Percentiles rank a stretch among this genome's conserved stretches.
These are phyloP conservation scores for Neoascochyta sp. DNA, from an alignment of 2,329 filamentous ascomycete species.

Conservation along the genomic window DNA sequence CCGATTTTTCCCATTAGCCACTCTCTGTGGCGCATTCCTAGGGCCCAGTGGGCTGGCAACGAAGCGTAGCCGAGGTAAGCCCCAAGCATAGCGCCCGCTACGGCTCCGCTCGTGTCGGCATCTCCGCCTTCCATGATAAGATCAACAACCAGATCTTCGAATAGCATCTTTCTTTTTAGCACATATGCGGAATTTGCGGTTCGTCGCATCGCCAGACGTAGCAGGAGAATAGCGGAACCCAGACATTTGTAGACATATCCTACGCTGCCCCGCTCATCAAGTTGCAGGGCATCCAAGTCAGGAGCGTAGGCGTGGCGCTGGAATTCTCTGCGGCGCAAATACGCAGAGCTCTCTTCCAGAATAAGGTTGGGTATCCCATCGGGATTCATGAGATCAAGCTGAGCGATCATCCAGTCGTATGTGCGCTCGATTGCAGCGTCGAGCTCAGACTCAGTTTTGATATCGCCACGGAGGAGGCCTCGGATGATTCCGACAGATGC, in stretches of 20 bases:
- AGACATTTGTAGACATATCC: slow-evolving; percentile 56
- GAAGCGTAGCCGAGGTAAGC: slow-evolving; percentile 47
- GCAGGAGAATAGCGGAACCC: slow-evolving; percentile 46
- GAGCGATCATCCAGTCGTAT: slow-evolving; percentile 41
- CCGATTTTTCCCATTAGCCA: slow-evolving; percentile 48
- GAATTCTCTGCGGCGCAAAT: slow-evolving; percentile 44
- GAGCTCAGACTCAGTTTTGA: slow-evolving; percentile 41
- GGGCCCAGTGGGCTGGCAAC: slow-evolving; percentile 50
- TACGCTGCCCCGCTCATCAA: slow-evolving; percentile 48
- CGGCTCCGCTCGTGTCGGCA: slow-evolving; percentile 54
- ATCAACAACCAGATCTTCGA: slow-evolving; percentile 49
- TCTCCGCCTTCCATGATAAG: slow-evolving; percentile 53
- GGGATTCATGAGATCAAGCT: slow-evolving; percentile 21
- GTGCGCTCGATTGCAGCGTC: slow-evolving; percentile 43
- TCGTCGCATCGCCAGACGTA: slow-evolving; percentile 45
- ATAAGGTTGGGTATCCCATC: slow-evolving; percentile 23
- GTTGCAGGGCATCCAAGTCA: slow-evolving; percentile 40
- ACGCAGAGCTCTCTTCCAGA: slow-evolving; percentile 10
- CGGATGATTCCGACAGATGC: slow-evolving; percentile 48
- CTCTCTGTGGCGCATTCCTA: slow-evolving; percentile 45
- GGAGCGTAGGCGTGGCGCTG: slow-evolving; percentile 40
- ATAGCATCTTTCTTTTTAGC: slow-evolving; percentile 19
- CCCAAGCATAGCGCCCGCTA: slow-evolving; percentile 51
- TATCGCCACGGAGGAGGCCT: slow-evolving; percentile 46
- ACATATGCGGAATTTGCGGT: slow-evolving; percentile 1